Evolutionary conservation across 495 filamentous ascomycete species (phyloP).

Genomic region (Tuber melanosporum): DNA sequence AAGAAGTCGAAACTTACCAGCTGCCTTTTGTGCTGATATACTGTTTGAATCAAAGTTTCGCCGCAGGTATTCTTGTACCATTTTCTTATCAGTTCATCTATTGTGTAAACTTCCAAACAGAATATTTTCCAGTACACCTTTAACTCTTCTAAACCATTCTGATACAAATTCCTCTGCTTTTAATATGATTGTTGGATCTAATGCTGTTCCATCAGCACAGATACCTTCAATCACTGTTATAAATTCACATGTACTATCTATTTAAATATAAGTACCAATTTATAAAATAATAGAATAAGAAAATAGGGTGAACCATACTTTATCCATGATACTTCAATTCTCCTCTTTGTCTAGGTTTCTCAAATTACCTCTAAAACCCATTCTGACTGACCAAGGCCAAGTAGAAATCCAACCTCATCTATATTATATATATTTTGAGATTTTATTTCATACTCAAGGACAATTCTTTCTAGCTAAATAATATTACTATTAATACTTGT

Average conservation of each 20-base stretch:
- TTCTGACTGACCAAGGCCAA: not conserved
- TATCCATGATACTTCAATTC: not conserved
- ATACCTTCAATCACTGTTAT: slow-evolving; percentile 14
- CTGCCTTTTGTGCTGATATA: not conserved
- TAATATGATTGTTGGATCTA: slow-evolving; percentile 4
- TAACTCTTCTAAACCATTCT: not conserved
- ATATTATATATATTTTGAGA: slow-evolving; percentile 9
- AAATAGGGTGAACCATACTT: too few relatives aligned
- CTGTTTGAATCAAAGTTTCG: slow-evolving; percentile 6
- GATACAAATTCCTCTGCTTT: not conserved
- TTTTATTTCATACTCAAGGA: not conserved
- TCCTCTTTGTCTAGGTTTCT: not conserved
- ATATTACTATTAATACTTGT: too few relatives aligned
- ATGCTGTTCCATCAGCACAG: slow-evolving; percentile 8
- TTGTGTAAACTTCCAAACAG: slow-evolving; percentile 6
- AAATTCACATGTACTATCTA: slow-evolving; percentile 13
- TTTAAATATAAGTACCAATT: not conserved
- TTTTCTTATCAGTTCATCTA: slow-evolving; percentile 7
- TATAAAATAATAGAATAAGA: not conserved
- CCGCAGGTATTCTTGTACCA: slow-evolving; percentile 13
- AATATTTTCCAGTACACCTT: not conserved
- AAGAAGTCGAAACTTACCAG: not conserved
- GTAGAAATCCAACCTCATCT: slow-evolving; percentile 11
- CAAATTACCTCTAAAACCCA: not conserved
- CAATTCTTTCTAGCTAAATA: too few relatives aligned